phyloP scores from a whole-genome alignment of 495 filamentous ascomycete genomes.

The Daldinia vernicosa region DNA sequence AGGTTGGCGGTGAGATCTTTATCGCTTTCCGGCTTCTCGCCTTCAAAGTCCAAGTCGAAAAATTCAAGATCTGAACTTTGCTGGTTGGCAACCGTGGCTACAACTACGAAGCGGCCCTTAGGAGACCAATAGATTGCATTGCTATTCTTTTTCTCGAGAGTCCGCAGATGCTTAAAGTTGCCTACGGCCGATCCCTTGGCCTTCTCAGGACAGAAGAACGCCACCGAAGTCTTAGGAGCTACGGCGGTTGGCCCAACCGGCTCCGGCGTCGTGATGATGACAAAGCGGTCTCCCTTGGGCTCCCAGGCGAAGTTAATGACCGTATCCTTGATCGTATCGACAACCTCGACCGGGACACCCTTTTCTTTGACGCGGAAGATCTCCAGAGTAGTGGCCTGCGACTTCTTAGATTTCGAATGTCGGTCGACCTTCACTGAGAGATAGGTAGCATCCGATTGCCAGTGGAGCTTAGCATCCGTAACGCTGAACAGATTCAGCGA shows the following conservation, averaged over 20 bases:
- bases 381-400: slow-evolving; percentile 92
- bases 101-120: slow-evolving; percentile 90
- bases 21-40: slow-evolving; percentile 89
- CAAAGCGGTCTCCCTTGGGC: slow-evolving; percentile 95
- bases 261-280: slow-evolving; percentile 94
- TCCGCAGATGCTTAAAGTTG: slow-evolving; percentile 94
- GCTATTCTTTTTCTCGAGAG: slow-evolving; percentile 97
- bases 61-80: slow-evolving; percentile 96
- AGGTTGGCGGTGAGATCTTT: slow-evolving; percentile 96
- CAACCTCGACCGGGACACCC: slow-evolving; percentile 96
- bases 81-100: slow-evolving; percentile 90
- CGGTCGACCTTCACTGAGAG: slow-evolving; percentile 98
- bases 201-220: slow-evolving; percentile 97
- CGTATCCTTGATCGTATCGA: slow-evolving; percentile 95
- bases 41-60: slow-evolving; percentile 96
- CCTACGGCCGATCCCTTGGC: slow-evolving; percentile 77
- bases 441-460: slow-evolving; percentile 93
- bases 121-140: slow-evolving; percentile 99
- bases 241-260: slow-evolving; percentile 76
- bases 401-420: slow-evolving; percentile 99
- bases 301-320: slow-evolving; percentile 99
- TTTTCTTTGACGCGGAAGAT: slow-evolving; percentile 98
- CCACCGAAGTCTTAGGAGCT: slow-evolving; percentile 91
- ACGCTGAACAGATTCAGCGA: slow-evolving; percentile 98
- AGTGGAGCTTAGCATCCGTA: slow-evolving; percentile 94